phyloP scores from a whole-genome alignment of 495 filamentous ascomycete genomes.

The Melanomma pulvis-pyrius region DNA sequence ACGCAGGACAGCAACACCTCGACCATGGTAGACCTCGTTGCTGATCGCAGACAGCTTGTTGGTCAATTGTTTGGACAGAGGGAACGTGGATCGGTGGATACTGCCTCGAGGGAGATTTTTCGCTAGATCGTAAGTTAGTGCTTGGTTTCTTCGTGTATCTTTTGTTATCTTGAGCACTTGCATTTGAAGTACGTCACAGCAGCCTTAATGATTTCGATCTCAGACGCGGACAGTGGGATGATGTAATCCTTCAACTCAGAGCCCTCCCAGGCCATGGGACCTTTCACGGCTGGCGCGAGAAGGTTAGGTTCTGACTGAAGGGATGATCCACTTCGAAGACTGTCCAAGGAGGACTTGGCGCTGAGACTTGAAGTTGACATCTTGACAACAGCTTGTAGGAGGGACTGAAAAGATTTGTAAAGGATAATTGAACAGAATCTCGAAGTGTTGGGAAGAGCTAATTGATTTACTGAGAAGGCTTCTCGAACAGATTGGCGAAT shows the following conservation, averaged over 20 bases:
- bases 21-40: slow-evolving; percentile 26
- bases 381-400: not conserved
- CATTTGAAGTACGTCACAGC: slow-evolving; percentile 30
- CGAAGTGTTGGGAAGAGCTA: too few species aligned
- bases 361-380: slow-evolving; percentile 28
- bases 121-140: slow-evolving; percentile 9
- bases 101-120: slow-evolving; percentile 6
- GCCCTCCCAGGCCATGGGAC: slow-evolving; percentile 34
- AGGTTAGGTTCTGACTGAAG: slow-evolving; percentile 18
- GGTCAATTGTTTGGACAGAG: slow-evolving; percentile 8
- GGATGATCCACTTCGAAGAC: slow-evolving; percentile 18
- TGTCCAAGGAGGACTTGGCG: slow-evolving; percentile 21
- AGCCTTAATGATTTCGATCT: slow-evolving; percentile 24
- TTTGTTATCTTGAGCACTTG: slow-evolving; percentile 7
- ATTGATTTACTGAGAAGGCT: not conserved
- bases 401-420: not conserved
- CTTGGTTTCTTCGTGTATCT: not conserved
- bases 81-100: slow-evolving; percentile 25
- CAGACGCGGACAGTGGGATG: slow-evolving; percentile 8
- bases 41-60: slow-evolving; percentile 24
- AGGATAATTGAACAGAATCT: not conserved
- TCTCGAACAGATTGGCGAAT: not conserved
- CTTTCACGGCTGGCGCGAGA: slow-evolving; percentile 22
- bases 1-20: slow-evolving; percentile 31
- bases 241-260: slow-evolving; percentile 24